phyloP scores from a whole-genome alignment of 495 filamentous ascomycete genomes.

The Neurospora pannonica region DNA sequence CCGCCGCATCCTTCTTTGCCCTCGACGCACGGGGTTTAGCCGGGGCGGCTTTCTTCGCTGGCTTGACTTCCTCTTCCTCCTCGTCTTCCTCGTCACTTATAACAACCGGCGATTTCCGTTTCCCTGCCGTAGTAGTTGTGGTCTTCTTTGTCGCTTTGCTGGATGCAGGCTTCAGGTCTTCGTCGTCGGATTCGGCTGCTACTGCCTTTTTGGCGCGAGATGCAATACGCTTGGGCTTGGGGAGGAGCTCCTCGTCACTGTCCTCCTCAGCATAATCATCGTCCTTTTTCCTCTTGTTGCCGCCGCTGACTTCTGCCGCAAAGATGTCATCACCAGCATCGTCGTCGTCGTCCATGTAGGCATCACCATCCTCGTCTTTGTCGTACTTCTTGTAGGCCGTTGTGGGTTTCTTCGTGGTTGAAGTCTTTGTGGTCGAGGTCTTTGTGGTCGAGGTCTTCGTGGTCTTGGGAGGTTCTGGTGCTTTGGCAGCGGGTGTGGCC shows the following conservation, averaged over 20 bases:
- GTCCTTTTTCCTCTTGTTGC: conserved; percentile 54
- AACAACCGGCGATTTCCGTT: conserved; percentile 34
- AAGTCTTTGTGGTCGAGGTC: conserved; percentile 14
- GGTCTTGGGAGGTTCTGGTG: conserved; percentile 13
- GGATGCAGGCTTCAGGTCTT: conserved; percentile 22
- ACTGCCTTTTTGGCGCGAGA: conserved; percentile 29
- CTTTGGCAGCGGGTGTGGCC: conserved; percentile 14
- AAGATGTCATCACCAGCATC: conserved; percentile 68
- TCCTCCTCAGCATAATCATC: conserved; percentile 59
- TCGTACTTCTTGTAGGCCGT: conserved; percentile 21
- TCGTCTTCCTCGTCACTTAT: conserved; percentile 34
- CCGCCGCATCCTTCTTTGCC: conserved; percentile 50
- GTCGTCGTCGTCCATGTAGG: conserved; percentile 48
- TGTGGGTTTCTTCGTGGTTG: conserved; percentile 22
- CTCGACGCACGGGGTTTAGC: conserved; percentile 52
- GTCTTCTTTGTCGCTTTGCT: conserved; percentile 32
- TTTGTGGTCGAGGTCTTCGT: conserved; percentile 20
- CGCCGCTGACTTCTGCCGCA: conserved; percentile 49
- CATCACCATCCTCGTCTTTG: conserved; percentile 36
- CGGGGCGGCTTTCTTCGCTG: conserved; percentile 48
- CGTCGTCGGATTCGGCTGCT: conserved; percentile 33
- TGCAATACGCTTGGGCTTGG: conserved; percentile 39
- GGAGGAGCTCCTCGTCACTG: conserved; percentile 45
- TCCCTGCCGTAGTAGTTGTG: conserved; percentile 29
- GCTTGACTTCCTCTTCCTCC: conserved; percentile 33